Evolutionary conservation across 2,329 filamentous ascomycete species (phyloP).

Genomic region (Sporothrix protearum): DNA sequence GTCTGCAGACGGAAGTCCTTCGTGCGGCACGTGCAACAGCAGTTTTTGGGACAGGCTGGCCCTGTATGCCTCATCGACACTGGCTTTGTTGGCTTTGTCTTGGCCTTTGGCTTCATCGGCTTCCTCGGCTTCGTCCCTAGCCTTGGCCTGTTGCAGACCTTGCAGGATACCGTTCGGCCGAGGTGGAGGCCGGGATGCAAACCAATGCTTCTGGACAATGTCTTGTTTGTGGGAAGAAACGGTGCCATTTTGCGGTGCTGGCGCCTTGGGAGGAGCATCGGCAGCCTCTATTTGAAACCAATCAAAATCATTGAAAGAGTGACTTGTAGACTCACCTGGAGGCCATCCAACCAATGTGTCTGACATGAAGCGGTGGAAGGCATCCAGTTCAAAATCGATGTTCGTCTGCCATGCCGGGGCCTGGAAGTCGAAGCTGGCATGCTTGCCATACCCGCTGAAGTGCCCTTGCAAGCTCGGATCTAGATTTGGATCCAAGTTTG

Average conservation of each 20-base stretch:
- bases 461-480: not conserved
- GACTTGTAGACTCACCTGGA: not conserved
- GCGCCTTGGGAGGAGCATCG: not conserved
- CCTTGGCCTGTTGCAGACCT: too few relatives aligned
- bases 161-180: not conserved
- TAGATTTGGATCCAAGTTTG: not conserved
- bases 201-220: not conserved
- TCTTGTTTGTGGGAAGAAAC: not conserved
- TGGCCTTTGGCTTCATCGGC: too few relatives aligned
- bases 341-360: not conserved
- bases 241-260: not conserved
- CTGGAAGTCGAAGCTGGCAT: not conserved
- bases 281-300: not conserved
- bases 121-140: too few relatives aligned
- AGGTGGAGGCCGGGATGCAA: not conserved
- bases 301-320: not conserved
- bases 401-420: not conserved
- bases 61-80: not conserved
- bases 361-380: not conserved
- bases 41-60: not conserved
- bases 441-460: not conserved
- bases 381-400: not conserved
- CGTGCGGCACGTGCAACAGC: not conserved
- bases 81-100: not conserved
- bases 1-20: not conserved